A percentile compares a stretch with the other conserved stretches of the same genome.
Evolutionary conservation across 2,329 filamentous ascomycete genomes (phyloP).

Genomic region (Arthrobotrys sinensis): DNA sequence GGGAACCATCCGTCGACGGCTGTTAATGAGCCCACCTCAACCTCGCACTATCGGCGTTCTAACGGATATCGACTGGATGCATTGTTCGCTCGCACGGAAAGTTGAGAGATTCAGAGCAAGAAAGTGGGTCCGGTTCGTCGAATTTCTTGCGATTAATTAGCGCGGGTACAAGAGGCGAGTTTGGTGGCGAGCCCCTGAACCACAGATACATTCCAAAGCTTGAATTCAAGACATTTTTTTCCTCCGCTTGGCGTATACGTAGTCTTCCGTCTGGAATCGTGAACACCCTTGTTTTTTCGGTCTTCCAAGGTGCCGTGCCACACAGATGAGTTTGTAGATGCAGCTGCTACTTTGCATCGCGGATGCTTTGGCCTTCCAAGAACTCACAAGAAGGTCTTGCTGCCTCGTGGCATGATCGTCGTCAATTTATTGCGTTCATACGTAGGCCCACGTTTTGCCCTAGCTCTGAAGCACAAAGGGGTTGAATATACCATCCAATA

Average conservation of each 20-base stretch:
- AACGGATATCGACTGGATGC: conserved; percentile 21
- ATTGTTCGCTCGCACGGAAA: conserved; percentile 43
- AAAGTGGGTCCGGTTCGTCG: conserved; percentile 55
- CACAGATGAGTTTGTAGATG: background rate
- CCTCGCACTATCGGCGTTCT: conserved; percentile 2
- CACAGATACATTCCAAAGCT: conserved; percentile 38
- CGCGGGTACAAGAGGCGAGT: conserved; percentile 57
- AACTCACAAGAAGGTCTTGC: background rate
- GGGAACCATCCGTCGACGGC: conserved; percentile 27
- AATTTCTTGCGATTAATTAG: conserved; percentile 60
- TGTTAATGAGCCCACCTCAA: conserved; percentile 11
- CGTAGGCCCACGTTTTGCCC: conserved; percentile 41
- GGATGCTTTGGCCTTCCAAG: background rate
- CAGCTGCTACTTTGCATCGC: conserved; percentile 1
- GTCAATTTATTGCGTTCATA: conserved; percentile 31
- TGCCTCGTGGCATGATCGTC: conserved; percentile 57
- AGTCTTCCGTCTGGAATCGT: conserved; percentile 14
- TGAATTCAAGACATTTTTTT: conserved; percentile 43
- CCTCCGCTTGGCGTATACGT: conserved; percentile 11
- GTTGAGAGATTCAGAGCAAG: conserved; percentile 27
- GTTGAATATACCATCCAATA: conserved; percentile 19
- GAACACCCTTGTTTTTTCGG: conserved; percentile 7
- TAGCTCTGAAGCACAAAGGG: conserved; percentile 39
- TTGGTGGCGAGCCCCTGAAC: conserved; percentile 60
- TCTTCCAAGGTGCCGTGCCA: conserved; percentile 14